A percentile compares a stretch with the other conserved stretches of the same genome.
Evolutionary conservation across 2,329 filamentous ascomycete genomes (phyloP).

Genomic region (Colletotrichum liaoningense): DNA sequence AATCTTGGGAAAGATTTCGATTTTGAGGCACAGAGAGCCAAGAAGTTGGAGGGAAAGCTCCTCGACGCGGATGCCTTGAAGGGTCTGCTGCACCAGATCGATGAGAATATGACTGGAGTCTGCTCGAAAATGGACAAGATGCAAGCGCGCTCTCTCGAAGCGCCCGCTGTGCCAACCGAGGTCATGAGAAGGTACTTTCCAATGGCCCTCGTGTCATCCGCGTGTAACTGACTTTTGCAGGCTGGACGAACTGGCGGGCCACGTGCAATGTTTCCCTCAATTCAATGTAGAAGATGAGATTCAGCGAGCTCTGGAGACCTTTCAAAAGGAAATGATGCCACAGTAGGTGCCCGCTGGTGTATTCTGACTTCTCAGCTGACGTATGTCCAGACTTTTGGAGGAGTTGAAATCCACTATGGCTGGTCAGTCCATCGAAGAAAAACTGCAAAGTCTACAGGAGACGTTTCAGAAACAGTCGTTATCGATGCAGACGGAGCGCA

Average conservation of each 20-base stretch:
- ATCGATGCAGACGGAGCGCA: background rate
- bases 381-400: background rate
- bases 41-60: slow-evolving; percentile 3
- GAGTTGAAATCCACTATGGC: background rate
- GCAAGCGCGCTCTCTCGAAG: background rate
- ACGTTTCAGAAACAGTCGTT: background rate
- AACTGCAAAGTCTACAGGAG: slow-evolving; percentile 9
- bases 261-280: background rate
- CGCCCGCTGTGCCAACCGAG: background rate
- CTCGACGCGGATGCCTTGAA: background rate
- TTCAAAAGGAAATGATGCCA: slow-evolving; percentile 3
- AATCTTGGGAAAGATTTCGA: background rate
- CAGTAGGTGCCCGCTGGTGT: background rate
- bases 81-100: background rate
- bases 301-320: background rate
- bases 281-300: background rate
- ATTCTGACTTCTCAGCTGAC: background rate
- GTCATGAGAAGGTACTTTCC: background rate
- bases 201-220: no score
- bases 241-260: slow-evolving; percentile 4
- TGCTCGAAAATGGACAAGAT: background rate
- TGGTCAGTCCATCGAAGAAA: slow-evolving; percentile 4
- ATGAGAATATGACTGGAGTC: background rate
- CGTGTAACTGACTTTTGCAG: background rate
- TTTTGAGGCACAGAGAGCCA: background rate